Evolutionary conservation across 2,329 filamentous ascomycete species (phyloP).

Genomic region (Pyrenophora tritici-repentis): DNA sequence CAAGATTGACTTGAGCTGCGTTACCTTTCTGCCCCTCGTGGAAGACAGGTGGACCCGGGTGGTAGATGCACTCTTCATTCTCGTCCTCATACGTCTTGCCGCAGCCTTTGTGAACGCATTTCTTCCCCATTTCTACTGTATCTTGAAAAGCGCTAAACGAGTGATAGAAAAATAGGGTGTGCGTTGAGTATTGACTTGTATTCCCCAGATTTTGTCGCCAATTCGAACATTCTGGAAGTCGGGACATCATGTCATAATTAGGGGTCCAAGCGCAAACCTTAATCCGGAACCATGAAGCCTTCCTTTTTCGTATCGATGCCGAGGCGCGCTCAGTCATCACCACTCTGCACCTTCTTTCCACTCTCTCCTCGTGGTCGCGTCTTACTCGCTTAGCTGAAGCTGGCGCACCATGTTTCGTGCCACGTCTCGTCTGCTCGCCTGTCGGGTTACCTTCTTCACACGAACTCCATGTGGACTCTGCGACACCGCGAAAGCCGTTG

Average conservation of each 20-base stretch:
- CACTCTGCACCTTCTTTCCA: not conserved
- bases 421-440: conserved; percentile 42
- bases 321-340: not conserved
- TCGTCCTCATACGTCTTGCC: conserved; percentile 83
- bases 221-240: conserved; percentile 47
- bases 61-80: conserved; percentile 85
- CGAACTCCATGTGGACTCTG: conserved; percentile 74
- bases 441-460: conserved; percentile 75
- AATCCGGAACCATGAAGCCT: not conserved
- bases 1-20: not conserved
- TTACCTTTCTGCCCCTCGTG: conserved; percentile 98
- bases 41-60: conserved; percentile 88
- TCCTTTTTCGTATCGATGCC: conserved; percentile 2
- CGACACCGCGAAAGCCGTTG: conserved; percentile 67
- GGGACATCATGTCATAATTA: conserved; percentile 30
- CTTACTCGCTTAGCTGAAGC: not conserved
- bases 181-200: conserved; percentile 10
- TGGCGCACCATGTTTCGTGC: conserved; percentile 38
- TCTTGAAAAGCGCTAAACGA: conserved; percentile 2
- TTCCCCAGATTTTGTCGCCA: conserved; percentile 18
- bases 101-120: conserved; percentile 96
- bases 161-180: conserved; percentile 10
- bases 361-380: not conserved
- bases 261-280: conserved; percentile 23
- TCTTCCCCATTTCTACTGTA: conserved; percentile 65